Conservation (phyloP, 306 rosid species). For the Erythrophleum fordii region DNA sequence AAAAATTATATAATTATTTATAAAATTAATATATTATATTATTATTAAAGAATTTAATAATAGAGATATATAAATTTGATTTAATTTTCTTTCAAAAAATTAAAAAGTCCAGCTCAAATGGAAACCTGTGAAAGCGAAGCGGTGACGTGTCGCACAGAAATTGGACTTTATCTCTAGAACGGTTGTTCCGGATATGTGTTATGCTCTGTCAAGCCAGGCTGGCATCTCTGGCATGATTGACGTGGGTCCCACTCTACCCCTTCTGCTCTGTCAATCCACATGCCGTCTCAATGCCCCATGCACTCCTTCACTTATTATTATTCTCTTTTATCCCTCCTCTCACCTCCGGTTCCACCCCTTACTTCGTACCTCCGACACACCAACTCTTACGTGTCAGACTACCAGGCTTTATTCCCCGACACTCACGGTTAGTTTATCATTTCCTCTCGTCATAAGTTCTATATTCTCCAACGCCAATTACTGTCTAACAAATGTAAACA, state of each 20-base stretch:
- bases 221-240: slow-evolving; percentile 63
- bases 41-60: no score
- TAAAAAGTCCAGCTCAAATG: not conserved
- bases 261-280: slow-evolving; percentile 71
- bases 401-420: no score
- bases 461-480: slow-evolving; percentile 30
- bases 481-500: not conserved
- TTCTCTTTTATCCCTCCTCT: slow-evolving; percentile 40
- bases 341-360: slow-evolving; percentile 35
- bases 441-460: not conserved
- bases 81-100: not conserved
- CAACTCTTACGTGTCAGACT: not conserved
- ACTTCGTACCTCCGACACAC: slow-evolving; percentile 21
- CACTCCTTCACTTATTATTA: slow-evolving; percentile 58
- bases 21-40: no score
- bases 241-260: slow-evolving; percentile 55
- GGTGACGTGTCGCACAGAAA: slow-evolving; percentile 21
- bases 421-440: not conserved
- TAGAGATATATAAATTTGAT: no score
- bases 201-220: slow-evolving; percentile 79
- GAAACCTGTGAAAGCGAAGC: not conserved
- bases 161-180: not conserved
- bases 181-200: slow-evolving; percentile 40
- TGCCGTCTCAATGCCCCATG: slow-evolving; percentile 71
- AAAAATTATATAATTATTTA: no score